Evolutionary conservation across 306 rosid species (phyloP).

Genomic region (Cyamopsis tetragonoloba): DNA sequence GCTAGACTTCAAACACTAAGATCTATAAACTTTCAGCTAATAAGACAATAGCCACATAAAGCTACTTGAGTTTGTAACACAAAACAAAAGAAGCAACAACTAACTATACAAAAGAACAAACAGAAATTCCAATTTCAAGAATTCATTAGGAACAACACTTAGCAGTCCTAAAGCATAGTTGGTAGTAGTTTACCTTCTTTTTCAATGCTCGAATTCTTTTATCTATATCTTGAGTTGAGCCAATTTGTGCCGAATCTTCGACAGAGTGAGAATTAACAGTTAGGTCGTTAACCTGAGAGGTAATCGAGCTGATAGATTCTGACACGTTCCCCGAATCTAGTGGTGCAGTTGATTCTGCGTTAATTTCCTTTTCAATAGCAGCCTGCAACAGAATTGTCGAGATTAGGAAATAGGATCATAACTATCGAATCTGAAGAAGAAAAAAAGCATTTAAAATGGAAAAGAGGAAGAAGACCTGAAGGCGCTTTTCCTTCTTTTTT

Average conservation of each 20-base stretch:
- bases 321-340: conserved; percentile 36
- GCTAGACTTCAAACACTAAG: too few species aligned
- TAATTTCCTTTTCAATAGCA: conserved; percentile 62
- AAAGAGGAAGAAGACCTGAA: conserved; percentile 44
- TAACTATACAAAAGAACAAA: not conserved
- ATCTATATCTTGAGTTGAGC: conserved; percentile 48
- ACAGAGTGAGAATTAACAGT: conserved; percentile 45
- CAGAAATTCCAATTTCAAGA: not conserved
- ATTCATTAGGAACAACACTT: not conserved
- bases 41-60: not conserved
- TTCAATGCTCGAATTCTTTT: conserved; percentile 71
- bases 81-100: not conserved
- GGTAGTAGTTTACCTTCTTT: conserved; percentile 47
- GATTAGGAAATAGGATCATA: not conserved
- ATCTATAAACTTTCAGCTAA: too few species aligned
- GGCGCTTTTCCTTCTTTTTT: conserved; percentile 89
- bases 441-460: too few species aligned
- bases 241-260: conserved; percentile 33
- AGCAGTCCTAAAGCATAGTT: not conserved
- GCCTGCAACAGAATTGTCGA: conserved; percentile 46
- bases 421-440: too few species aligned
- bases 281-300: conserved; percentile 56
- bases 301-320: conserved; percentile 47
- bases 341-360: conserved; percentile 29
- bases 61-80: not conserved